Evolutionary conservation across 2,329 filamentous ascomycete genomes (phyloP).

Genomic region (Xylariales sp.): DNA sequence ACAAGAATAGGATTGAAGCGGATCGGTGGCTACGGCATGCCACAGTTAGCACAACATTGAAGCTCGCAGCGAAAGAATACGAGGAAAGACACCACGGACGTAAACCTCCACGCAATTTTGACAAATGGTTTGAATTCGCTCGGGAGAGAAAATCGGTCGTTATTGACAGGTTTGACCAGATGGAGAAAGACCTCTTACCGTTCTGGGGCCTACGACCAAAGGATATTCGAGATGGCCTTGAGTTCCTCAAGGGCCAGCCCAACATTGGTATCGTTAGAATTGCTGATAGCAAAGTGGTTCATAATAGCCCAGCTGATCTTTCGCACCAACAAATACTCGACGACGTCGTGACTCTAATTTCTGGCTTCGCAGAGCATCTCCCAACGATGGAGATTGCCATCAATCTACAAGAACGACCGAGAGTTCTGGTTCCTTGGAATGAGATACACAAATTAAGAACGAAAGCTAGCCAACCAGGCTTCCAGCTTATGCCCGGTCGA

Average conservation of each 20-base stretch:
- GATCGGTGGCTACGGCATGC: conserved; percentile 63
- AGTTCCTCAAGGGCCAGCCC: conserved; percentile 54
- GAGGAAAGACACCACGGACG: conserved; percentile 68
- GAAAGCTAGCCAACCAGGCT: conserved; percentile 49
- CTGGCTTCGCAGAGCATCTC: conserved; percentile 76
- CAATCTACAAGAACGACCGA: conserved; percentile 80
- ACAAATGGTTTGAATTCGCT: conserved; percentile 86
- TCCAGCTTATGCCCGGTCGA: conserved; percentile 64
- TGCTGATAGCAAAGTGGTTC: conserved; percentile 68
- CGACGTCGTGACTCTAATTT: conserved; percentile 72
- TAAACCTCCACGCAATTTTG: conserved; percentile 82
- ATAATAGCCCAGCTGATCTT: conserved; percentile 51
- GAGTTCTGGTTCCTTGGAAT: conserved; percentile 77
- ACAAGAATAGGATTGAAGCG: conserved; percentile 59
- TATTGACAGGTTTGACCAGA: conserved; percentile 84
- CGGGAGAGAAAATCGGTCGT: conserved; percentile 74
- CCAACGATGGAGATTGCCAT: conserved; percentile 88
- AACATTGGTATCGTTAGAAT: conserved; percentile 67
- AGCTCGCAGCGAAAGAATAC: conserved; percentile 62
- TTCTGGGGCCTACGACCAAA: conserved; percentile 81
- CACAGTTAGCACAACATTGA: conserved; percentile 59
- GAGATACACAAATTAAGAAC: conserved; percentile 57
- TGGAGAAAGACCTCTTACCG: conserved; percentile 77
- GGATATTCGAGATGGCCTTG: conserved; percentile 71
- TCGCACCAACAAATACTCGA: conserved; percentile 54